phyloP scores from a whole-genome alignment of 257 asterid species.

The Buddleja alternifolia region DNA sequence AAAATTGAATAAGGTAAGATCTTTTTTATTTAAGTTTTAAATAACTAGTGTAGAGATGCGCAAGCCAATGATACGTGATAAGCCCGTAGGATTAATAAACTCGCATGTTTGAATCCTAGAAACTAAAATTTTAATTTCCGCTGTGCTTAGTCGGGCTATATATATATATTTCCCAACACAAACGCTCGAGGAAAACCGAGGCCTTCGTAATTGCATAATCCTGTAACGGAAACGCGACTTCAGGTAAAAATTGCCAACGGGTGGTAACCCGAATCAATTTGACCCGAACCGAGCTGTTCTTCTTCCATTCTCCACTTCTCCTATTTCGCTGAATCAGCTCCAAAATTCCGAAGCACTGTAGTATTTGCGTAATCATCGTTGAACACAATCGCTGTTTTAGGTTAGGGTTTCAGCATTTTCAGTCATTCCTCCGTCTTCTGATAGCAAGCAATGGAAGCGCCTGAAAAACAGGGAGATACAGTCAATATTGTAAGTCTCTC shows the following conservation, averaged over 20 bases:
- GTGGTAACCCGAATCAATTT: neutral
- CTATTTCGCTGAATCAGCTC: neutral
- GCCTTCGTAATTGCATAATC: too few species aligned
- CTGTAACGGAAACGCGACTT: too few species aligned
- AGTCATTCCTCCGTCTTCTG: neutral
- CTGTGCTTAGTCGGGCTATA: too few species aligned
- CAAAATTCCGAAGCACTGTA: neutral
- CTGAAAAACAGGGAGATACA: slow-evolving; percentile 38
- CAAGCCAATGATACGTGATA: too few species aligned
- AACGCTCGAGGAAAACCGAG: too few species aligned
- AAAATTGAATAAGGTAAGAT: too few species aligned
- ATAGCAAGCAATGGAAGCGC: slow-evolving; percentile 39
- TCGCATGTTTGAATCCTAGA: too few species aligned
- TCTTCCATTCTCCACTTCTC: neutral
- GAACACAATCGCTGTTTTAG: slow-evolving; percentile 1
- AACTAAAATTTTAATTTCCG: too few species aligned
- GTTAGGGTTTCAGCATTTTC: slow-evolving; percentile 30
- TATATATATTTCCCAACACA: too few species aligned
- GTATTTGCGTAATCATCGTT: neutral
- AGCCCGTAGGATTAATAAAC: too few species aligned
- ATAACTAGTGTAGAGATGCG: too few species aligned
- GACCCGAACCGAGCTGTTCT: neutral
- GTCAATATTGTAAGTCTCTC: slow-evolving; percentile 30
- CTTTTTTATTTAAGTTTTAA: too few species aligned
- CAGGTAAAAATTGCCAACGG: neutral